These are phyloP conservation scores for Tolypocladium album DNA, from an alignment of 2,329 filamentous ascomycete species.

Conservation along the genomic window DNA sequence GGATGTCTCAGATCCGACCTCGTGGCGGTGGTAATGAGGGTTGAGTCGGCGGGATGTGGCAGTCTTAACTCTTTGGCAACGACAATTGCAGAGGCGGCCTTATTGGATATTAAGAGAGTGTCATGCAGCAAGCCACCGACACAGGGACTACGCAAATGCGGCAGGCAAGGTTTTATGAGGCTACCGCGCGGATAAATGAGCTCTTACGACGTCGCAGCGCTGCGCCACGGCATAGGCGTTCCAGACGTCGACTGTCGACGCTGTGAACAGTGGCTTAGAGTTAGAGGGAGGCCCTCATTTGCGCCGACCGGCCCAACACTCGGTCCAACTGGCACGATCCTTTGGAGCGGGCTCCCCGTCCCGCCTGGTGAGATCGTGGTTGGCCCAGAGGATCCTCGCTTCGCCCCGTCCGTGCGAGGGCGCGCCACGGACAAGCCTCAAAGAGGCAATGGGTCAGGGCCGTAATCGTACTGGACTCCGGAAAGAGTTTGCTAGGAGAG, in stretches of 20 bases:
- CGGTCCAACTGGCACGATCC: not conserved
- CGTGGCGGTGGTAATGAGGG: not conserved
- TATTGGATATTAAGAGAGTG: no score
- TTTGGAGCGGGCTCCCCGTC: not conserved
- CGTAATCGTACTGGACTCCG: not conserved
- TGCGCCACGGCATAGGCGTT: not conserved
- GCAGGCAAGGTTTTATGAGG: not conserved
- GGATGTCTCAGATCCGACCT: not conserved
- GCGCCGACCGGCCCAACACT: not conserved
- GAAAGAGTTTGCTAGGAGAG: not conserved
- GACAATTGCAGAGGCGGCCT: no score
- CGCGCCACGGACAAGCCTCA: not conserved
- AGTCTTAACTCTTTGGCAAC: not conserved
- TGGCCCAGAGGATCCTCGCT: not conserved
- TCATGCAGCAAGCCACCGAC: not conserved
- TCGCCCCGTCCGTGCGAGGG: not conserved
- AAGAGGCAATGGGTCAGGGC: not conserved
- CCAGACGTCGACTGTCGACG: not conserved
- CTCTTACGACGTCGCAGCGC: not conserved
- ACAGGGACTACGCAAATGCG: not conserved
- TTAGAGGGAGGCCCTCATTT: not conserved
- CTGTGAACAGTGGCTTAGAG: not conserved
- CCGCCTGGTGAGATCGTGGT: not conserved
- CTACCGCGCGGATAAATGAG: not conserved
- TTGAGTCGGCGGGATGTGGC: not conserved